Conservation (phyloP, 331 rosid species). For the Prunus yedoensis region DNA sequence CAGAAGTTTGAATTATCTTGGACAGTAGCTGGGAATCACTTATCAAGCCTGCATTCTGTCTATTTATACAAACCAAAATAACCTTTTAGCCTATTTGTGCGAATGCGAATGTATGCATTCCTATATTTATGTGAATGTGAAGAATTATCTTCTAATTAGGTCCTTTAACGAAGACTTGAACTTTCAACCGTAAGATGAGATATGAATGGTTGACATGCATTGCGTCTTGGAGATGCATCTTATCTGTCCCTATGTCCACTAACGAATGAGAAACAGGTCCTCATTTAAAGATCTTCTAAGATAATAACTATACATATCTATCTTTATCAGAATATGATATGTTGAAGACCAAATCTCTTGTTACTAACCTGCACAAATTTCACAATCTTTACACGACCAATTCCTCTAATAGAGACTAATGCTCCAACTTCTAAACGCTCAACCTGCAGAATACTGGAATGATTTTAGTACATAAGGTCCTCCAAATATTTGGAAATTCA, state of each 20-base stretch:
- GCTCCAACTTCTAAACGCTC: conserved; percentile 50
- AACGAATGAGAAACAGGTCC: background rate
- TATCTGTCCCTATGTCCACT: too few species aligned
- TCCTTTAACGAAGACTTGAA: background rate
- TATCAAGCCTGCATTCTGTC: too few species aligned
- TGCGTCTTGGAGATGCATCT: background rate
- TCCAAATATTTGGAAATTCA: background rate
- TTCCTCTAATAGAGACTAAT: conserved; percentile 49
- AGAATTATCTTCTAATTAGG: background rate
- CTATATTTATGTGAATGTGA: too few species aligned
- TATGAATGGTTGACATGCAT: background rate
- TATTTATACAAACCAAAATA: too few species aligned
- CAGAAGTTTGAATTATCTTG: too few species aligned
- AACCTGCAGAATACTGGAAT: conserved; percentile 38
- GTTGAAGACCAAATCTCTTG: background rate
- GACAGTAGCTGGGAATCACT: too few species aligned
- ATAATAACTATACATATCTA: background rate
- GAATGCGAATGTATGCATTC: too few species aligned
- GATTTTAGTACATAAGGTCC: conserved; percentile 14
- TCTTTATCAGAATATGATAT: background rate
- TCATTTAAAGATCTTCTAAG: background rate
- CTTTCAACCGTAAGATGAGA: background rate
- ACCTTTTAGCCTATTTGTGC: too few species aligned
- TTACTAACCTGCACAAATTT: conserved; percentile 37
- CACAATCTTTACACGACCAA: conserved; percentile 41